Percentiles rank a stretch among this genome's conserved stretches.
These are phyloP conservation scores for Solanum hybrid DNA, from an alignment of 305 asterid genomes.

Conservation along the genomic window DNA sequence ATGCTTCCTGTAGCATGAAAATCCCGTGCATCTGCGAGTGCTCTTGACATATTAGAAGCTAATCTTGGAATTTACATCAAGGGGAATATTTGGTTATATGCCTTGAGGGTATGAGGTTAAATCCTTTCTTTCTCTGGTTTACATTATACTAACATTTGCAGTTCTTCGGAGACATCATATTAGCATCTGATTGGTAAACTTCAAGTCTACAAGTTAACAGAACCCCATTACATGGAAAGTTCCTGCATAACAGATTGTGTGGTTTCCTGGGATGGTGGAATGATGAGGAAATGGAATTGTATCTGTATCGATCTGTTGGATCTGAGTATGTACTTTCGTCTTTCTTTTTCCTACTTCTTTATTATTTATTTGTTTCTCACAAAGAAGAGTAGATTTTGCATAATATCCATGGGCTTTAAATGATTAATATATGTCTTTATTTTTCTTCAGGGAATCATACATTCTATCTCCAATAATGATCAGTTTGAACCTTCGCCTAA, in stretches of 20 bases:
- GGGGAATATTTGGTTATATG: conserved; percentile 27
- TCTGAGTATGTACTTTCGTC: neutral
- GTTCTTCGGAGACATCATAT: conserved; percentile 24
- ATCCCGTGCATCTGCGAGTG: neutral
- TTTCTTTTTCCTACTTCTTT: no score
- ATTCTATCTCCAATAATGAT: no score
- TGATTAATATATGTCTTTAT: no score
- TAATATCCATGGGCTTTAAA: no score
- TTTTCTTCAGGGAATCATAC: no score
- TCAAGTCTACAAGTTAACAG: conserved; percentile 35
- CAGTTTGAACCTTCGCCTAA: no score
- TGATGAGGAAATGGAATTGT: conserved; percentile 39
- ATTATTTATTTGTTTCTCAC: no score
- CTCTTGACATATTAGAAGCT: conserved; percentile 21
- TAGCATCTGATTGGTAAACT: conserved; percentile 29
- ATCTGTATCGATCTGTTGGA: conserved; percentile 22
- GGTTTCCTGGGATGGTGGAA: conserved; percentile 57
- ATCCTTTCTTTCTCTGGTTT: neutral
- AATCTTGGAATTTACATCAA: conserved; percentile 14
- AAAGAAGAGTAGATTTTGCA: no score
- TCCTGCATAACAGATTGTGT: conserved; percentile 38
- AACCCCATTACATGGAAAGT: conserved; percentile 17
- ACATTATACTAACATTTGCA: neutral
- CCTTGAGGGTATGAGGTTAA: conserved; percentile 48
- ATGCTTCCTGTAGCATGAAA: no score